Evolutionary conservation across 2,329 filamentous ascomycete species (phyloP), one percentile per base, ranked within the genome.

Genomic region (Epichloe glyceriae): DNA sequence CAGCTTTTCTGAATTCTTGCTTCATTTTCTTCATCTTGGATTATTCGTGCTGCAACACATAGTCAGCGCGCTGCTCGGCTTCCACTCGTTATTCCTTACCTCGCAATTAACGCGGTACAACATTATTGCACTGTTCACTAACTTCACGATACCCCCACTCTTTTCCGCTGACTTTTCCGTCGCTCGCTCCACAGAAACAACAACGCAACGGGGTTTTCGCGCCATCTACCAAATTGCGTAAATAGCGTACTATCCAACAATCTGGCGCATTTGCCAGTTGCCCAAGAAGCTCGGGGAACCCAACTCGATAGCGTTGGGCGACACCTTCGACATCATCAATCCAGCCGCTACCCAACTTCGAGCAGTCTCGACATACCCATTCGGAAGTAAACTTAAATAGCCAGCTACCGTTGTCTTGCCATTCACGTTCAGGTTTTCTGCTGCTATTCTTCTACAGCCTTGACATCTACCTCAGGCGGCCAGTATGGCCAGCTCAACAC

Each of bases 161-260:
- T 19, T 38, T 8, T 30, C 20, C 11, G 47, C 33, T 26, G 30
- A 17, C 17, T 17, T 43, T 54, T 53, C 47, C 54, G 50, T 55
- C 50, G 53, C 50, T 50, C 48, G 52, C 52, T 54, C 46, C 54
- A 55, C 54, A 30, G 26, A 30, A 11, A 1, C 8, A 11, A 40
- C 33, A 33, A 34, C 50, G 33, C n/a, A 46, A 38, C 45, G 17
- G 26, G 33, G 4, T 17, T 6, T 11, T 43, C 10, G 4, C 30
- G 19, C 17, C 11, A 38, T 14, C 41, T 22, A 8, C 19, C 22
- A 44, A 44, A 37, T 45, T 50, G 14, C 19, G 11, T 19, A 20
- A 33, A 39, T 10, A 43, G 19, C 30, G 26, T 30, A n/a, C 34
- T 26, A 30, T 30, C 17, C n/a, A 22, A 17, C 26, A 39, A 17